Evolutionary conservation across 163 green algal species (phyloP), one percentile per base, ranked within the genome.

Genomic region (Chlorella variabilis): DNA sequence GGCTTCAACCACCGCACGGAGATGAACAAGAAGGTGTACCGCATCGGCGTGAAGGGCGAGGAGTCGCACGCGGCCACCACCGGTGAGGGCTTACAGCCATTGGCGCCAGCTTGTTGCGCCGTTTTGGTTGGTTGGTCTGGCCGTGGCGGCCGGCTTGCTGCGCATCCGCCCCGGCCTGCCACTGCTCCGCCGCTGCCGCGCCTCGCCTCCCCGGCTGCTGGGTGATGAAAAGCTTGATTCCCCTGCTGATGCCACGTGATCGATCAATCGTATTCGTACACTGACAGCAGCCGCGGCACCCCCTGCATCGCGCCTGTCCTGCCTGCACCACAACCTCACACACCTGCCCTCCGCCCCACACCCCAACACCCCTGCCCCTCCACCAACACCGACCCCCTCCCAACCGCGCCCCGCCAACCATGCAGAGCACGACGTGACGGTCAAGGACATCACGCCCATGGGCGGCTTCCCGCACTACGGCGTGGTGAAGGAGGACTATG

Each of bases 401-500:
- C n/a, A 9, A 18, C 4, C 34, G 51, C 13, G 1, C 34, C 51
- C 49, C 33, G 15, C 18, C 49, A 9, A 31, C 49, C 4, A 8
- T 39, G 39, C 75, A 81, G 96, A 98, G 75, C 98, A 96, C 88
- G 97, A 99, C 83, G 90, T 96, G 56, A 98, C 94, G 29, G 89
- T 96, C 41, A 99, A 99, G 96, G 92, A 95, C 65, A 99, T 99
- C 93, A 99, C 95, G 68, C 97, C 97, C 81, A 97, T 99, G 95
- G 97, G 97, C 63, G 97, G 97, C 85, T 99, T 99, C 89, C 86
- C 95, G 23, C 96, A 99, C 92, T 99, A 99, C 83, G 97, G 97
- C 76, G 81, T 97, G 2, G 88, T 99, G 77, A 93, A 91, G 70
- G 96, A 99, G 92, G 97, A 99, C 91, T 99, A 96, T 91, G 67